phyloP scores from a whole-genome alignment of 2,329 filamentous ascomycete genomes.

The Talaromyces sp. region DNA sequence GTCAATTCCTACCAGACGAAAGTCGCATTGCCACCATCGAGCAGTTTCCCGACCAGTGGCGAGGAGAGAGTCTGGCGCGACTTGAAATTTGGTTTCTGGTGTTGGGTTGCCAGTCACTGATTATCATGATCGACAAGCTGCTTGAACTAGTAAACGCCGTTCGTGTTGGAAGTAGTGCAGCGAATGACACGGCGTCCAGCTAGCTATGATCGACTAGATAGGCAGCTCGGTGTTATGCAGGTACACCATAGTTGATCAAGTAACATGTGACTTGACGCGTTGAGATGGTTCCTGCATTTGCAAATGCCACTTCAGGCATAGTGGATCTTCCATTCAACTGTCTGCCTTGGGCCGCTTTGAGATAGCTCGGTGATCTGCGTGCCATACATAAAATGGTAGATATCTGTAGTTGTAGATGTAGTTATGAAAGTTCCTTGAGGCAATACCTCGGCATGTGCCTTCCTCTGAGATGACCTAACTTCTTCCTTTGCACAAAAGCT shows the following conservation, averaged over 20 bases:
- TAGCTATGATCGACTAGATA: neutral
- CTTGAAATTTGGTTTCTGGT: neutral
- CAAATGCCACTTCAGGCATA: neutral
- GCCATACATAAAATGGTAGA: too few relatives aligned
- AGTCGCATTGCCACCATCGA: neutral
- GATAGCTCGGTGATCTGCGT: too few relatives aligned
- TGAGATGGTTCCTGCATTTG: neutral
- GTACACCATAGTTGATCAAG: neutral
- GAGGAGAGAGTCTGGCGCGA: neutral
- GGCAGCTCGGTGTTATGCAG: neutral
- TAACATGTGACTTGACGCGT: neutral
- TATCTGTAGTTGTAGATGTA: too few relatives aligned
- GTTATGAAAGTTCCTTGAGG: too few relatives aligned
- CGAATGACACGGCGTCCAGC: neutral
- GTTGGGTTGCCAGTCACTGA: neutral
- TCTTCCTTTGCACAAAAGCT: too few relatives aligned
- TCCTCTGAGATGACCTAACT: too few relatives aligned
- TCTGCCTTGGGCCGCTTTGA: too few relatives aligned
- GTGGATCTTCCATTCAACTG: too few relatives aligned
- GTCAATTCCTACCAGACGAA: neutral
- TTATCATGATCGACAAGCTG: neutral
- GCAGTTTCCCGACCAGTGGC: neutral
- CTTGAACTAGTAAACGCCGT: neutral
- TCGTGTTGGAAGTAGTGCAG: neutral
- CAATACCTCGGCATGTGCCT: too few relatives aligned